Conservation (phyloP, 2,329 filamentous ascomycete species). For the Dactylonectria estremocensis region DNA sequence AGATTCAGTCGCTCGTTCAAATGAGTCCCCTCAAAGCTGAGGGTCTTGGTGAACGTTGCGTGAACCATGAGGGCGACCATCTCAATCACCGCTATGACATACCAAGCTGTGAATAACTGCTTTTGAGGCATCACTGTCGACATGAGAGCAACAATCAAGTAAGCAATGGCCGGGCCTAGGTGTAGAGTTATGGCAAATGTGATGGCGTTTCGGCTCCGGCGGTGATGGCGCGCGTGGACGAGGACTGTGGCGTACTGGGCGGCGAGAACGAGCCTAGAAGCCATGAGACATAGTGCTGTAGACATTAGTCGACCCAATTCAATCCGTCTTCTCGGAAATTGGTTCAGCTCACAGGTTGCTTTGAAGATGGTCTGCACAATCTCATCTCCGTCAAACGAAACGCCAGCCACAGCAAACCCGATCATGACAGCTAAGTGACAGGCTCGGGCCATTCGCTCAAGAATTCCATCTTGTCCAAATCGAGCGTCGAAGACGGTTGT, state of each 20-base stretch:
- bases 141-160: slow-evolving; percentile 9
- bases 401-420: slow-evolving; percentile 21
- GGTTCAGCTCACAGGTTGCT: slow-evolving; percentile 14
- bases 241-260: slow-evolving; percentile 19
- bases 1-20: slow-evolving; percentile 30
- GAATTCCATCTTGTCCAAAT: slow-evolving; percentile 26
- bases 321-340: background rate
- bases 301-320: background rate
- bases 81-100: slow-evolving; percentile 13
- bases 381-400: slow-evolving; percentile 16
- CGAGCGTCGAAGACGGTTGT: slow-evolving; percentile 27
- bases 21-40: slow-evolving; percentile 29
- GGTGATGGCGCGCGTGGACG: slow-evolving; percentile 19
- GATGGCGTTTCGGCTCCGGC: slow-evolving; percentile 14
- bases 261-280: slow-evolving; percentile 20
- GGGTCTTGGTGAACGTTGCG: slow-evolving; percentile 18
- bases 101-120: slow-evolving; percentile 17
- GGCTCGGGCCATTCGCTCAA: slow-evolving; percentile 23
- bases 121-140: background rate
- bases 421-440: slow-evolving; percentile 28
- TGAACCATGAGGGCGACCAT: slow-evolving; percentile 18
- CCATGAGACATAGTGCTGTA: slow-evolving; percentile 15
- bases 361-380: slow-evolving; percentile 20
- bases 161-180: slow-evolving; percentile 6
- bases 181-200: slow-evolving; percentile 11